Percentiles rank a stretch among this genome's conserved stretches.
Conservation (phyloP, 2,329 filamentous ascomycete genomes). For the Colletotrichum tanaceti region DNA sequence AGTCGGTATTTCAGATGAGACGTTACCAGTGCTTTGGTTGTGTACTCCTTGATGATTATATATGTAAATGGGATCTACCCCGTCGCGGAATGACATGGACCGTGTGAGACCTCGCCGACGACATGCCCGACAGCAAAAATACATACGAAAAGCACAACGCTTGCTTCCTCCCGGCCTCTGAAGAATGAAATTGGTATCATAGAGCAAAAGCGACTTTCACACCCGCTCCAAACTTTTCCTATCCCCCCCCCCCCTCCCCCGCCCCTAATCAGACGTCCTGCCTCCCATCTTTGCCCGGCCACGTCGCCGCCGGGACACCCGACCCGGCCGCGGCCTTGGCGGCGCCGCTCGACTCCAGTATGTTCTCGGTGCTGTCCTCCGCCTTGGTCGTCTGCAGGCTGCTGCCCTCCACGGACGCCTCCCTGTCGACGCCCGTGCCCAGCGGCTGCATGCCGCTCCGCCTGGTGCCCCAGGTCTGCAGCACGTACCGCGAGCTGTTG, state of each 20-base stretch:
- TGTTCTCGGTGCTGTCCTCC: conserved; percentile 34
- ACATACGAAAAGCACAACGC: background rate
- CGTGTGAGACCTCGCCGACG: background rate
- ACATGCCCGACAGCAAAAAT: too few species aligned
- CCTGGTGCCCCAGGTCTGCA: conserved; percentile 45
- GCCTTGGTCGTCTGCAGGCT: conserved; percentile 18
- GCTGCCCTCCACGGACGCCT: conserved; percentile 4
- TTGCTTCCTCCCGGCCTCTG: background rate
- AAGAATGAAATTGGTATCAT: conserved; percentile 6
- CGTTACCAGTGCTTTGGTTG: too few species aligned
- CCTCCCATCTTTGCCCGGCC: background rate
- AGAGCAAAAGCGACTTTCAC: background rate
- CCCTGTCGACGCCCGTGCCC: conserved; percentile 16
- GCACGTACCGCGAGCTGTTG: conserved; percentile 42
- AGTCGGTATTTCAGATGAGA: too few species aligned
- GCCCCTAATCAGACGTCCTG: background rate
- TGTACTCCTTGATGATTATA: too few species aligned
- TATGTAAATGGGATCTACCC: too few species aligned
- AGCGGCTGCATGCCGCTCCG: conserved; percentile 42
- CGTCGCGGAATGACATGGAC: too few species aligned
- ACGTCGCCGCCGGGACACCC: background rate
- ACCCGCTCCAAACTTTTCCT: too few species aligned
- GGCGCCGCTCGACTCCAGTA: background rate
- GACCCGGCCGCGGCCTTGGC: conserved; percentile 6
- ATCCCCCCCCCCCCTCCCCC: background rate